These are phyloP conservation scores for Neocallimastix lanati DNA, from an alignment of 192 early-diverging fungal species.

Conservation along the genomic window DNA sequence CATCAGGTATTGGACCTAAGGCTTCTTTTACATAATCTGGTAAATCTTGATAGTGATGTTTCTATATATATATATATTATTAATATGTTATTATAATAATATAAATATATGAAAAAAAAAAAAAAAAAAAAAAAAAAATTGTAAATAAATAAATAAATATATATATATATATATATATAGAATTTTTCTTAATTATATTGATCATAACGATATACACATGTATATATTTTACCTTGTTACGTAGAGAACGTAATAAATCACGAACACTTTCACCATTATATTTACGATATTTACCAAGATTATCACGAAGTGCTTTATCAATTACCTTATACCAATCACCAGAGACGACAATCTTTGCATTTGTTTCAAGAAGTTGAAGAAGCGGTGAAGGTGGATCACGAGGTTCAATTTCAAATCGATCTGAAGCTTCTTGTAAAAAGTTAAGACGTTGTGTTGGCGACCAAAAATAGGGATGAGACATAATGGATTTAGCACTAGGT, in stretches of 20 bases:
- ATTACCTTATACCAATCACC: slow-evolving; percentile 58
- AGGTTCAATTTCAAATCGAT: slow-evolving; percentile 80
- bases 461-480: slow-evolving; percentile 95
- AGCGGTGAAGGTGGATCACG: slow-evolving; percentile 47
- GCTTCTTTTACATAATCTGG: slow-evolving; percentile 50
- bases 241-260: slow-evolving; percentile 72
- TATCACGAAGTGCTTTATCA: slow-evolving; percentile 52
- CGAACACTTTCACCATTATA: slow-evolving; percentile 70
- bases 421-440: slow-evolving; percentile 89
- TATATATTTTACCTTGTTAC: slow-evolving; percentile 75
- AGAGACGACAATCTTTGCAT: slow-evolving; percentile 38
- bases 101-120: background rate
- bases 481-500: slow-evolving; percentile 52
- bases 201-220: no score
- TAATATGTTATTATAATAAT: slow-evolving; percentile 4
- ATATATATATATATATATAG: no score
- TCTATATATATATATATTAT: no score
- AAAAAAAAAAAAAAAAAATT: background rate
- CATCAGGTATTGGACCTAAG: slow-evolving; percentile 69
- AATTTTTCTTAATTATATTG: no score
- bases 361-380: slow-evolving; percentile 42
- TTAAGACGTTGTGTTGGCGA: slow-evolving; percentile 55
- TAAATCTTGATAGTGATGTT: slow-evolving; percentile 94
- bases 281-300: slow-evolving; percentile 80
- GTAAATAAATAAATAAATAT: background rate